Evolutionary conservation across 2,329 filamentous ascomycete genomes (phyloP), one percentile per base, ranked within the genome.

Genomic region (Mollisia scopiformis): DNA sequence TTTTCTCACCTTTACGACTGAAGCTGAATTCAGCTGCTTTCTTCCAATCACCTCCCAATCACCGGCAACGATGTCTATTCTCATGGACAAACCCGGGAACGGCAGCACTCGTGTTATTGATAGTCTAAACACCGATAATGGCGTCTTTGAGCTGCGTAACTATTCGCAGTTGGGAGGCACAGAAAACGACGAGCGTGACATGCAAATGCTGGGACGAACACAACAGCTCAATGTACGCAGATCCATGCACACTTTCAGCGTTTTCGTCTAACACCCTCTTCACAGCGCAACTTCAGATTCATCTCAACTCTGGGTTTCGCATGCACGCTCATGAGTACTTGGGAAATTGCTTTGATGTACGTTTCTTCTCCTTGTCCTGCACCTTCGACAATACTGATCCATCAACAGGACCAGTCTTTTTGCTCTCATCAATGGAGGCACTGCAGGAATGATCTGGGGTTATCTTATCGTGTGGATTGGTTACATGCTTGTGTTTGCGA

Each of bases 251-350:
- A 27, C 21, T 19, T 27, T 16, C 5, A 47, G 25, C 6, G n/a
- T 16, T 27, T 13, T 27, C 41, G 16, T 46, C 21, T 46, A 16
- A 46, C 41, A 25, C 23, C 13, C 21, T 11, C 28, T 28, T 47
- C 8, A 72, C 50, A 76, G 69, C 67, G 76, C 54, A 76, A 74
- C 61, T 79, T 78, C 64, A 70, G 73, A 11, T 75, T 75, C 55
- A 65, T 76, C 49, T 75, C 73, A 19, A 77, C 76, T 16, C 68
- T 79, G 31, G 75, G 75, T 21, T 79, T 79, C 62, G 73, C 75
- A 0, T 73, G 73, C 27, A 75, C 78, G 31, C 66, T 78, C 31
- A 74, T 75, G 62, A 73, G 73, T 14, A 77, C 75, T 1, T 80
- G 77, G 77, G 77, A 79, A 64, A 72, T 74, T 56, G 69, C 76